Evolutionary conservation across 192 early-diverging fungal species (phyloP).

Genomic region (Gamsiella multidivaricata): DNA sequence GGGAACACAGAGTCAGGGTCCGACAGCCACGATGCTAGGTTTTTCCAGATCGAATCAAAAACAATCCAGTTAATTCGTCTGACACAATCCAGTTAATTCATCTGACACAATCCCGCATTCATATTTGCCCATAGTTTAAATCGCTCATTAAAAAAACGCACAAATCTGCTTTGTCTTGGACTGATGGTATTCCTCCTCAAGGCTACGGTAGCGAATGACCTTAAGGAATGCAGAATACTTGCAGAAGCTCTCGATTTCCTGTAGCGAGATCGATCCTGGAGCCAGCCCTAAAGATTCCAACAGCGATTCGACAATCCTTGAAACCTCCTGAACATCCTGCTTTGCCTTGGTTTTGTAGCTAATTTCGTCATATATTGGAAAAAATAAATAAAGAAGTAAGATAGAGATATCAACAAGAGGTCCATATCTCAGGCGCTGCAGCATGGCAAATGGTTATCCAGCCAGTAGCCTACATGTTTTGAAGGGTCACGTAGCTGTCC

Average conservation of each 20-base stretch:
- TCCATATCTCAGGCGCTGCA: not conserved
- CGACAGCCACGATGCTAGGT: slow-evolving; percentile 60
- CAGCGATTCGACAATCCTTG: slow-evolving; percentile 56
- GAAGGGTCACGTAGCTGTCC: slow-evolving; percentile 82
- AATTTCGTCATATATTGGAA: not conserved
- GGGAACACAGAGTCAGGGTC: slow-evolving; percentile 65
- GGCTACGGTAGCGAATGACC: slow-evolving; percentile 71
- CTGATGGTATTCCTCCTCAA: slow-evolving; percentile 66
- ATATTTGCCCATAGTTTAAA: too few species aligned
- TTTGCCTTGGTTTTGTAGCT: slow-evolving; percentile 87
- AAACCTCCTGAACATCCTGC: slow-evolving; percentile 67
- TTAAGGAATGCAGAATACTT: slow-evolving; percentile 80
- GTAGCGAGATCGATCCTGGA: slow-evolving; percentile 64
- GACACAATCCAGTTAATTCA: too few species aligned
- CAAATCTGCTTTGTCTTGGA: slow-evolving; percentile 62
- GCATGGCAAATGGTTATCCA: too few species aligned
- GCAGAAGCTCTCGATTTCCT: slow-evolving; percentile 83
- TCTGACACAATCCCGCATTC: too few species aligned
- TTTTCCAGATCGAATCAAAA: not conserved
- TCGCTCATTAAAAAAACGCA: slow-evolving; percentile 42
- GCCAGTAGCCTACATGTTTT: slow-evolving; percentile 71
- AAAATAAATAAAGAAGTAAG: not conserved
- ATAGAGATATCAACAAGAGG: not conserved
- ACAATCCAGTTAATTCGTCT: not conserved
- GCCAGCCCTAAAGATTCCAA: slow-evolving; percentile 61